Percentiles rank a stretch among this genome's conserved stretches.
These are phyloP conservation scores for Pyrenophora graminea DNA, from an alignment of 2,329 filamentous ascomycete genomes.

Conservation along the genomic window DNA sequence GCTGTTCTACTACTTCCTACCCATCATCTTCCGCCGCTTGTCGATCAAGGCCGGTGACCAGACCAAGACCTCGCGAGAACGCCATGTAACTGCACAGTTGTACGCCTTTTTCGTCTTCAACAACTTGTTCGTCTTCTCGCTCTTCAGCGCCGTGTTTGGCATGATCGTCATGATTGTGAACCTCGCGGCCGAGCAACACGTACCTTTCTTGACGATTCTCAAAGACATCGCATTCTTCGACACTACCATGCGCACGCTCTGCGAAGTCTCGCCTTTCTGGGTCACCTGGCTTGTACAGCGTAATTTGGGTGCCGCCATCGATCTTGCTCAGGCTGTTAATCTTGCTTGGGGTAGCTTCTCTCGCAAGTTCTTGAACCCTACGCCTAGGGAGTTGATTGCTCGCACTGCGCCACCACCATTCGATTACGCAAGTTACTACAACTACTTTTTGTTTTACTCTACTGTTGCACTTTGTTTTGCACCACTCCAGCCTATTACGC, in stretches of 20 bases:
- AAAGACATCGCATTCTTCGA: conserved; percentile 64
- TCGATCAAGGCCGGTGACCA: conserved; percentile 82
- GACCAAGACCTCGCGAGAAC: conserved; percentile 89
- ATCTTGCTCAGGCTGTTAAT: conserved; percentile 86
- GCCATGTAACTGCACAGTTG: conserved; percentile 86
- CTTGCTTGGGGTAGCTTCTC: conserved; percentile 83
- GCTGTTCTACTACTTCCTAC: conserved; percentile 82
- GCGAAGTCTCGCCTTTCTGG: conserved; percentile 87
- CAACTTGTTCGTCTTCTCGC: conserved; percentile 90
- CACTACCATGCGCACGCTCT: conserved; percentile 73
- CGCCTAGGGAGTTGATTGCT: conserved; percentile 88
- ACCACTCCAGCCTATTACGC: conserved; percentile 81
- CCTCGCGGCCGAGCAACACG: conserved; percentile 57
- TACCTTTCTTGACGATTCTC: conserved; percentile 67
- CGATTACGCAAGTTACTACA: conserved; percentile 96
- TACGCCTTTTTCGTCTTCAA: conserved; percentile 98
- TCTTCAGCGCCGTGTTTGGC: conserved; percentile 81
- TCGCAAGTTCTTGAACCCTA: conserved; percentile 83
- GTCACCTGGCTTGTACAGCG: conserved; percentile 77
- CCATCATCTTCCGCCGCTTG: conserved; percentile 87
- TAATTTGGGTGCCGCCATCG: conserved; percentile 89
- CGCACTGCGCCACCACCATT: conserved; percentile 90
- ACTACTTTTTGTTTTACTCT: conserved; percentile 93
- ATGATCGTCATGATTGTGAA: conserved; percentile 70
- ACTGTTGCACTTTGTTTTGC: conserved; percentile 87